Evolutionary conservation across 192 early-diverging fungal genomes (phyloP), one percentile per base, ranked within the genome.

Genomic region (Podila minutissima): DNA sequence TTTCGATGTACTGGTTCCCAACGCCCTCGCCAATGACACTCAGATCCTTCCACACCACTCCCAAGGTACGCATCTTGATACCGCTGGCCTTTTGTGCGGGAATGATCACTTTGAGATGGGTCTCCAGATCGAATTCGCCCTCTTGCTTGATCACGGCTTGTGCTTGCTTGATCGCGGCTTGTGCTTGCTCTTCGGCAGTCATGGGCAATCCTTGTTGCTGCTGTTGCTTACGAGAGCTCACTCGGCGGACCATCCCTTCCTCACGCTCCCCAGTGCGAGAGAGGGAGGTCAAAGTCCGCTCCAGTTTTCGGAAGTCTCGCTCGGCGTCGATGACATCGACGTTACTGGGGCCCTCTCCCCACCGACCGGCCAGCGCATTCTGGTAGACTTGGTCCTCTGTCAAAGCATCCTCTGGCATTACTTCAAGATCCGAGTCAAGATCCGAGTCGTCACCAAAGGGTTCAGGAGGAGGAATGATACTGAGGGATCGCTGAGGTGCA

Each of bases 51-150:
- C 84, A 85, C n/a, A 71, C 48, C 0, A 85, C 71, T 46, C 86
- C 86, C 84, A 87, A 81, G 4, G 71, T 59, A 37, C 82, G 77
- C 41, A 75, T 83, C 67, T 87, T 81, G 70, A 84, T 64, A 15
- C 84, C 86, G 24, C 69, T 82, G 32, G 71, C 66, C 9, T 67
- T 12, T 5, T 57, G 49, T 17, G 59, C 59, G 1, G 83, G 71
- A 12, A 71, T 29, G 31, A 86, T 67, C 5, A 74, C 60, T n/a
- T 79, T 86, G 48, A 86, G 72, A 57, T 83, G 77, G 32, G 79
- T 57, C 32, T 86, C 85, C 7, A 57, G 62, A 37, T 78, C 75
- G 41, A 71, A 78, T 6, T 71, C 64, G 4, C 59, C 69, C 19
- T 78, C 76, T n/a, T 62, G 26, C 22, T 63, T 69, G 59, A 63